Evolutionary conservation across 305 asterid species (phyloP), one percentile per base, ranked within the genome.

Genomic region (Ilex paraguariensis): DNA sequence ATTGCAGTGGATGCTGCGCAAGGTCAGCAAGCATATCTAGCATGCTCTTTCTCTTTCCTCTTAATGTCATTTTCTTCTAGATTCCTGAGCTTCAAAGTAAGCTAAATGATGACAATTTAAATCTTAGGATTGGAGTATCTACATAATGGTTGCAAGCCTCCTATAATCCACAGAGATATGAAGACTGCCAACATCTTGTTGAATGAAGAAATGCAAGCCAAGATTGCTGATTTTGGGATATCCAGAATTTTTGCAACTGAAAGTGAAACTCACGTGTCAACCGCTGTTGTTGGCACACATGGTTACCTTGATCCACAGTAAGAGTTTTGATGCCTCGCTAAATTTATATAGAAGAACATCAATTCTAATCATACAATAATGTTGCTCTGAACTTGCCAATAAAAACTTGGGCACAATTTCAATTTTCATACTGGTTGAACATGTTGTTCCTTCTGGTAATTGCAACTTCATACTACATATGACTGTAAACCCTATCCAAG

Each of bases 1-100:
- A 66, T 64, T 28, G 70, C 70, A 30, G 11, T 39, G 48, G 73
- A 64, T 48, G 78, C 76, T 32, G 82, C 73, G 42, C 66, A 79
- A 79, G 84, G 84, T 78, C 55, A 42, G n/a, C 51, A 39, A 15
- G 42, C 42, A 36, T 36, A 36, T 21, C 28, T 21, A 1, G 28
- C 1, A 2, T 1, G 42, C 6, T 36, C 3, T 36, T 36, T 36
- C 6, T 21, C 6, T 36, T 36, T 36, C 42, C 42, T 36, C 42
- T 21, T 21, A 36, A 5, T 36, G 42, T 36, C 9, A 4, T 36
- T 1, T 36, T 36, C 9, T 36, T 36, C 42, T 36, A 1, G 6
- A 36, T 8, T 36, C 3, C 9, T 36, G 7, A 36, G 9, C 6
- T 36, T 36, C 9, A 36, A 36, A 36, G 1, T 36, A 5, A 36